Conservation (phyloP, 257 asterid species). For the Fraxinus cuspidata region DNA sequence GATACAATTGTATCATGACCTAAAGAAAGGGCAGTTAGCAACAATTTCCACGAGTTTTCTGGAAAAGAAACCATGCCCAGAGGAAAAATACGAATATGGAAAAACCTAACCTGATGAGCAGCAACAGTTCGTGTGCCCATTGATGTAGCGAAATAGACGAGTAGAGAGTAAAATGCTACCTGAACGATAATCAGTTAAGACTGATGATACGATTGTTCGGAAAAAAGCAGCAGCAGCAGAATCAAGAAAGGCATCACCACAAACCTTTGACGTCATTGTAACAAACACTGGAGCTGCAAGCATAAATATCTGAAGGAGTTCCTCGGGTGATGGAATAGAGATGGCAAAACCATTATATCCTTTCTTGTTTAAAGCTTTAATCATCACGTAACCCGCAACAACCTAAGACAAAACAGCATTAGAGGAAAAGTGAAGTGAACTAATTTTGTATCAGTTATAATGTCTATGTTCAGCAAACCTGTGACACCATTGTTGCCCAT, state of each 20-base stretch:
- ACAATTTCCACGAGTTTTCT: conserved; percentile 2
- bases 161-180: conserved; percentile 85
- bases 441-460: conserved; percentile 18
- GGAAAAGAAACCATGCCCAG: conserved; percentile 16
- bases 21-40: conserved; percentile 29
- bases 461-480: conserved; percentile 48
- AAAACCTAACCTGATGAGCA: conserved; percentile 78
- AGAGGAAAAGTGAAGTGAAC: conserved; percentile 18
- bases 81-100: conserved; percentile 19
- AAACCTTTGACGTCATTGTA: conserved; percentile 94
- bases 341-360: conserved; percentile 84
- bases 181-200: conserved; percentile 38
- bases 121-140: conserved; percentile 78
- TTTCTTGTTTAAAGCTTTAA: conserved; percentile 67
- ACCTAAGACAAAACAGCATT: conserved; percentile 52
- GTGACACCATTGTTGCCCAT: conserved; percentile 99
- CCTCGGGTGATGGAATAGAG: conserved; percentile 70
- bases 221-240: conserved; percentile 9
- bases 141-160: conserved; percentile 88
- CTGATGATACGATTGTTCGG: conserved; percentile 20
- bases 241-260: conserved; percentile 30
- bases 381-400: conserved; percentile 93
- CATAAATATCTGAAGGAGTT: conserved; percentile 66
- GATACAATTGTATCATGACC: conserved; percentile 90
- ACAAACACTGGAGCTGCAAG: conserved; percentile 94